Conservation (phyloP, 1,284 basidiomycete species). For the Schizopora paradoxa region DNA sequence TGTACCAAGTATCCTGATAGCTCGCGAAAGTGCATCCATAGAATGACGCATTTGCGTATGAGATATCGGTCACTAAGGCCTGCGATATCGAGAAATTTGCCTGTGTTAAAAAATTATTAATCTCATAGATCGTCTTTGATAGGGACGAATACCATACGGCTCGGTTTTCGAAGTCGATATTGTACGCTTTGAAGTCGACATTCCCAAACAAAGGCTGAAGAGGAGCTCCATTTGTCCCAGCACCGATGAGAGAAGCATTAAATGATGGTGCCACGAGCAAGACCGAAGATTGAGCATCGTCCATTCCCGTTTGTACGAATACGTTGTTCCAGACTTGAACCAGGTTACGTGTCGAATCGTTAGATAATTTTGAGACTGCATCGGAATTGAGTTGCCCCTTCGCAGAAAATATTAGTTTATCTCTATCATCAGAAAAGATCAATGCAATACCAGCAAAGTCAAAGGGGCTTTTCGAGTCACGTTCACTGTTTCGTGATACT, state of each 20-base stretch:
- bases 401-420: background rate
- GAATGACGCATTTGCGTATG: constrained; percentile 60
- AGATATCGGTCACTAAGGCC: constrained; percentile 55
- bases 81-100: constrained; percentile 54
- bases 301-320: constrained; percentile 38
- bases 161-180: constrained; percentile 62
- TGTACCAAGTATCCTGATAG: constrained; percentile 66
- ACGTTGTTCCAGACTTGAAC: constrained; percentile 49
- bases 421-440: background rate
- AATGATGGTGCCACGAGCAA: constrained; percentile 46
- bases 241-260: constrained; percentile 47
- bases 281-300: constrained; percentile 50
- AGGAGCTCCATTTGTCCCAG: constrained; percentile 50
- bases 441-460: constrained; percentile 42
- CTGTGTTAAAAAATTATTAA: constrained; percentile 26
- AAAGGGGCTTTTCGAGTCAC: constrained; percentile 49
- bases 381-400: constrained; percentile 49
- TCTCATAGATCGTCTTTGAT: background rate
- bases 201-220: constrained; percentile 51
- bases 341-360: constrained; percentile 41
- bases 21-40: constrained; percentile 61
- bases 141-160: constrained; percentile 37
- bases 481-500: constrained; percentile 57
- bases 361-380: constrained; percentile 29
- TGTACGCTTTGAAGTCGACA: constrained; percentile 57